Percentiles rank a stretch among this genome's conserved stretches.
Conservation (phyloP, 129 eudicot species). For the Lactuca saligna region DNA sequence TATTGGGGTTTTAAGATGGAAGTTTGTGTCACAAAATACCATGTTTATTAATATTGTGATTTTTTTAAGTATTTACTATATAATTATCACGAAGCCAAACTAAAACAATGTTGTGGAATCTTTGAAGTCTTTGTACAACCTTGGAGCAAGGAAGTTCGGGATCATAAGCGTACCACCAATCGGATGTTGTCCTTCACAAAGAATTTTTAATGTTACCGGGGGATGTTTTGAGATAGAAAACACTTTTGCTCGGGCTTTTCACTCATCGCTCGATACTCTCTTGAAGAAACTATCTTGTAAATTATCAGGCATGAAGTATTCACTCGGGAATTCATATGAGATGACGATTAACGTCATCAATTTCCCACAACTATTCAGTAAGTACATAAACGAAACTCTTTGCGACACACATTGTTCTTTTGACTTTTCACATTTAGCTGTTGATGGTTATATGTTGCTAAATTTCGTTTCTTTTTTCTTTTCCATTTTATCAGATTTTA, state of each 20-base stretch:
- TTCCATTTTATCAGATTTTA: constrained; percentile 35
- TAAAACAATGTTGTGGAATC: background rate
- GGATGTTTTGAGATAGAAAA: constrained; percentile 57
- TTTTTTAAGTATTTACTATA: background rate
- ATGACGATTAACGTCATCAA: constrained; percentile 57
- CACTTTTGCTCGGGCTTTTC: constrained; percentile 44
- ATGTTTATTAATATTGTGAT: background rate
- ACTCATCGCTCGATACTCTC: constrained; percentile 40
- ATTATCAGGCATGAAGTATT: constrained; percentile 52
- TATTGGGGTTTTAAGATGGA: background rate
- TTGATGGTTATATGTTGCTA: background rate
- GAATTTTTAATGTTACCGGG: constrained; percentile 39
- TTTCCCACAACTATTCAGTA: constrained; percentile 47
- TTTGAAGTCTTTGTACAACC: constrained; percentile 51
- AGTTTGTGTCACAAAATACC: background rate
- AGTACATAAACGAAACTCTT: constrained; percentile 6
- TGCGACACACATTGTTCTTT: background rate
- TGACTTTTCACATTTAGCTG: background rate
- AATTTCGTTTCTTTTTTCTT: background rate
- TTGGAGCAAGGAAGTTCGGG: constrained; percentile 74
- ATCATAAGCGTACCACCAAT: constrained; percentile 61
- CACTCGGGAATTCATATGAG: constrained; percentile 60
- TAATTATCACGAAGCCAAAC: background rate
- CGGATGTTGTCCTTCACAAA: constrained; percentile 68
- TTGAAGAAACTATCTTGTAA: constrained; percentile 37